These are phyloP conservation scores for Botrytis pseudocinerea DNA, from an alignment of 2,329 filamentous ascomycete species.

Conservation along the genomic window DNA sequence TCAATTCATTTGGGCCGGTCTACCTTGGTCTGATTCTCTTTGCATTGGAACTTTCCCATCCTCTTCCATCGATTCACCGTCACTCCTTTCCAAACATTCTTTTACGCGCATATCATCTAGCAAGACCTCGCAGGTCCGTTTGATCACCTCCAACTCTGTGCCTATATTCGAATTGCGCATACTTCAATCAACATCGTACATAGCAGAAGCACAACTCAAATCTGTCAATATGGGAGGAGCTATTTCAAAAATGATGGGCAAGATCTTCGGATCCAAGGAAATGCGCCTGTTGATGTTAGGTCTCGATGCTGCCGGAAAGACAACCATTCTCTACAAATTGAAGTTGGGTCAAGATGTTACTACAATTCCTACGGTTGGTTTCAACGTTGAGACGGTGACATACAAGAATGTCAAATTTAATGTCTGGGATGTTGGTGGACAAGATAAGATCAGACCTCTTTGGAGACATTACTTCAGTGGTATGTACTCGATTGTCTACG, in stretches of 20 bases:
- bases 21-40: background rate
- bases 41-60: background rate
- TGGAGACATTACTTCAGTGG: conserved; percentile 97
- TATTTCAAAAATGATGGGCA: conserved; percentile 95
- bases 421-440: conserved; percentile 97
- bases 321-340: conserved; percentile 97
- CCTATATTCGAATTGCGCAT: background rate
- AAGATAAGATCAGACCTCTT: conserved; percentile 96
- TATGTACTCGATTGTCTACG: conserved; percentile 43
- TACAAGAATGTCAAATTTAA: conserved; percentile 99
- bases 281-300: conserved; percentile 99
- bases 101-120: background rate
- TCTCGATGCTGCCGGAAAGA: conserved; percentile 97
- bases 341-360: conserved; percentile 98
- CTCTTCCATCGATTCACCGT: background rate
- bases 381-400: conserved; percentile 98
- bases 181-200: background rate
- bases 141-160: background rate
- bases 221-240: conserved; percentile 73
- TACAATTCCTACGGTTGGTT: conserved; percentile 96
- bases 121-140: background rate
- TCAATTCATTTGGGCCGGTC: background rate
- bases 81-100: conserved; percentile 9
- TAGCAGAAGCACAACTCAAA: background rate
- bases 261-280: conserved; percentile 98